Conservation (phyloP, 1,139 yeast species). For the Blastobotrys serpentis region DNA sequence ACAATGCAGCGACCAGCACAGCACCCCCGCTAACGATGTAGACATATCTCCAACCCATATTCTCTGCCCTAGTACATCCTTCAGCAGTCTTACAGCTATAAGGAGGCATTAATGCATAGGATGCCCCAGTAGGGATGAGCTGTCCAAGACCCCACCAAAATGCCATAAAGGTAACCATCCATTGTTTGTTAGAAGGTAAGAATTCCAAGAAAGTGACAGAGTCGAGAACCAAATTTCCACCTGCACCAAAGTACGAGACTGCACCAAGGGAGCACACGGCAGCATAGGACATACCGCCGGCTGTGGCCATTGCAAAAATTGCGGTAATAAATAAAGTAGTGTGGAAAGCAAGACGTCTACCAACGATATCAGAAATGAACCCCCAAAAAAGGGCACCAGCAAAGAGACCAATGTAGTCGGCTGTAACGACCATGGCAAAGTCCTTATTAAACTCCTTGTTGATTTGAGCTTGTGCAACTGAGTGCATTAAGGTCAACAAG, state of each 20-base stretch:
- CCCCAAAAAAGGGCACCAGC: slow-evolving; percentile 61
- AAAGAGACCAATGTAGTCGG: slow-evolving; percentile 50
- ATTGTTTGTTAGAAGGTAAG: slow-evolving; percentile 52
- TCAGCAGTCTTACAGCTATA: slow-evolving; percentile 46
- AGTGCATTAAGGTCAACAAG: slow-evolving; percentile 40
- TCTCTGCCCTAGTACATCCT: slow-evolving; percentile 45
- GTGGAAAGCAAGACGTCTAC: slow-evolving; percentile 57
- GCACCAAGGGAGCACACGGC: slow-evolving; percentile 51
- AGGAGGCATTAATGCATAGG: slow-evolving; percentile 56
- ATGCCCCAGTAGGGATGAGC: slow-evolving; percentile 50
- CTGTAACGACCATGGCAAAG: slow-evolving; percentile 43
- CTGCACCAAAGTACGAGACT: slow-evolving; percentile 49
- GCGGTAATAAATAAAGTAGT: slow-evolving; percentile 52
- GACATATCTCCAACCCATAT: slow-evolving; percentile 59
- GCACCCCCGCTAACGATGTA: slow-evolving; percentile 54
- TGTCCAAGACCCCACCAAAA: slow-evolving; percentile 64
- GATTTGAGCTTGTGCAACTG: slow-evolving; percentile 41
- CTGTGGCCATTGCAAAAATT: slow-evolving; percentile 51
- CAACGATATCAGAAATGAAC: slow-evolving; percentile 56
- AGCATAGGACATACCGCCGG: slow-evolving; percentile 48
- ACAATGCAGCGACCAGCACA: slow-evolving; percentile 49
- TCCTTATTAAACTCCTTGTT: slow-evolving; percentile 28
- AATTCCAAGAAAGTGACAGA: slow-evolving; percentile 58
- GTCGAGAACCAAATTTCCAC: slow-evolving; percentile 61
- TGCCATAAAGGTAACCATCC: slow-evolving; percentile 55